These are phyloP conservation scores for Aspergillus ostianus DNA, from an alignment of 495 filamentous ascomycete genomes.

Conservation along the genomic window DNA sequence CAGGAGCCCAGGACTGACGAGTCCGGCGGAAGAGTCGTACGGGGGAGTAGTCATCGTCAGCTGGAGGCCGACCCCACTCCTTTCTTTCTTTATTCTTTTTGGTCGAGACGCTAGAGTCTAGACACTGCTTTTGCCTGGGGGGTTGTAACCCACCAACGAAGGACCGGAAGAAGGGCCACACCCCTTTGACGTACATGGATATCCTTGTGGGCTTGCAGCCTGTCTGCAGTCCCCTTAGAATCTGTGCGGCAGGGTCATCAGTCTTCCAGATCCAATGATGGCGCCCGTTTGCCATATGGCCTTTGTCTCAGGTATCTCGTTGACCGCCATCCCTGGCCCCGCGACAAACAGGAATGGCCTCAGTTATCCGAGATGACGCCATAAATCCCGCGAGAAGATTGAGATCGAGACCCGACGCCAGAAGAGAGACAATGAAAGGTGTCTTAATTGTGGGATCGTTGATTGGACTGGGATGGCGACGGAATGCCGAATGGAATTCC, in stretches of 20 bases:
- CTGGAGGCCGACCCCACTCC: background rate
- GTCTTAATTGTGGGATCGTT: background rate
- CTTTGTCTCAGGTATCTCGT: no score
- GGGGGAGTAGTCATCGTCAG: background rate
- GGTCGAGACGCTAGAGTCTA: no score
- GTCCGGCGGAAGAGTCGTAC: background rate
- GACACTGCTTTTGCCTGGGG: slow-evolving; percentile 7
- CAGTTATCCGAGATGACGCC: background rate
- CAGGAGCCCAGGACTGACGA: no score
- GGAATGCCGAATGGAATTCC: background rate
- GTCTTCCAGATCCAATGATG: slow-evolving; percentile 18
- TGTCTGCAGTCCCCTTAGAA: slow-evolving; percentile 7
- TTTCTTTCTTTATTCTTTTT: background rate
- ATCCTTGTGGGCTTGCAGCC: slow-evolving; percentile 15
- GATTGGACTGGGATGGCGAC: background rate
- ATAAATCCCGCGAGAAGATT: background rate
- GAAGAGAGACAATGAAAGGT: background rate
- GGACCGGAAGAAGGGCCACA: slow-evolving; percentile 10
- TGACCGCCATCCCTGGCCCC: background rate
- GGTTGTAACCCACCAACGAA: slow-evolving; percentile 11
- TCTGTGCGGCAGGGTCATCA: slow-evolving; percentile 16
- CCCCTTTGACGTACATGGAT: slow-evolving; percentile 18
- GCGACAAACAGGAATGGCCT: slow-evolving; percentile 7
- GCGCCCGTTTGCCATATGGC: slow-evolving; percentile 11
- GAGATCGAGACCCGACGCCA: no score